Percentiles rank a stretch among this genome's conserved stretches.
phyloP scores from a whole-genome alignment of 2,329 filamentous ascomycete species.

The Clarireedia paspali region DNA sequence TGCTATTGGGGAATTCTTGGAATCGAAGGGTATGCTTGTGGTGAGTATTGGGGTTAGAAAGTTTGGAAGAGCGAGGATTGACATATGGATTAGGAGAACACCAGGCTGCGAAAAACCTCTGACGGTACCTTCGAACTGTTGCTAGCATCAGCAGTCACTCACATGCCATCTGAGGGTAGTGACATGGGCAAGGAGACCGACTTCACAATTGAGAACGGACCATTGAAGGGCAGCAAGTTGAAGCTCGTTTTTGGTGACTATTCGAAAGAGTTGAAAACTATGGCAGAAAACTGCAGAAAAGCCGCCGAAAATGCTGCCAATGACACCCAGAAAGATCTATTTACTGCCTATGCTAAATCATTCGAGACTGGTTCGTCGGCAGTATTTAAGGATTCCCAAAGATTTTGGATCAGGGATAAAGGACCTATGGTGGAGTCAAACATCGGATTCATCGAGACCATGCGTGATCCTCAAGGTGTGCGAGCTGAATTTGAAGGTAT shows the following conservation, averaged over 20 bases:
- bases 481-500: slow-evolving; percentile 75
- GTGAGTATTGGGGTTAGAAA: slow-evolving; percentile 12
- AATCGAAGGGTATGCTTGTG: slow-evolving; percentile 59
- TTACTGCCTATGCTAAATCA: slow-evolving; percentile 64
- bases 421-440: slow-evolving; percentile 74
- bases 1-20: slow-evolving; percentile 64
- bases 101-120: slow-evolving; percentile 59
- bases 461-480: slow-evolving; percentile 73
- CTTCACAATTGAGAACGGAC: slow-evolving; percentile 52
- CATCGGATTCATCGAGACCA: slow-evolving; percentile 80
- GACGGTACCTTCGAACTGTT: slow-evolving; percentile 62
- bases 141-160: slow-evolving; percentile 60
- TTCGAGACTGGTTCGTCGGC: slow-evolving; percentile 68
- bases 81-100: slow-evolving; percentile 52
- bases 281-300: slow-evolving; percentile 58
- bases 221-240: slow-evolving; percentile 58
- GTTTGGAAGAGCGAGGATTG: neutral
- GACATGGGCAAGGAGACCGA: slow-evolving; percentile 60
- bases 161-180: slow-evolving; percentile 53
- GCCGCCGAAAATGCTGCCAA: slow-evolving; percentile 65
- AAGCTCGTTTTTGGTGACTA: slow-evolving; percentile 71
- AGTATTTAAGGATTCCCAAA: slow-evolving; percentile 72
- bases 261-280: slow-evolving; percentile 60
- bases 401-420: slow-evolving; percentile 77
- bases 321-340: slow-evolving; percentile 66